Base-by-base conservation (phyloP, 352 stramenopile species). In the Pythium folliculosum region DNA sequence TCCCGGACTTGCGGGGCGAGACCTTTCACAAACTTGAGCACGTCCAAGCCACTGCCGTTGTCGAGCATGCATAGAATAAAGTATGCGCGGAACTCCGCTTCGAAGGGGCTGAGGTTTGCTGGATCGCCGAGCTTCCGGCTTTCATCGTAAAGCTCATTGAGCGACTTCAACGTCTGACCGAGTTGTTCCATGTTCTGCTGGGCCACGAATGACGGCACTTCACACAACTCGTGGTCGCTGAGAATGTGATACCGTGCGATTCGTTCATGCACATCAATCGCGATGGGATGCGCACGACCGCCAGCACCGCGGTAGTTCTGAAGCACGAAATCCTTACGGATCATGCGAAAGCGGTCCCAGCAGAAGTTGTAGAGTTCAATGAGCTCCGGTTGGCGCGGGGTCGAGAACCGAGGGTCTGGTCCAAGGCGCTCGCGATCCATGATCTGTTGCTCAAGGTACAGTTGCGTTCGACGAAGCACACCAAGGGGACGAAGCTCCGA, bases 351-450 rank as follows among this genome's bases (percentile, higher is more conserved):
- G 10, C 96, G 82, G 76, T 99, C 92, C 95, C 95, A 99, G 59
- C 97, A 97, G 55, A 99, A 98, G 58, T 98, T 96, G 82, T 99
- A 98, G n/a, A 98, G 77, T 73, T 95, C 88, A 27, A 96, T 92
- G 12, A 83, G 52, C 47, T 95, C 88, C 12, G 88, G 86, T 0
- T 77, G 60, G 30, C 88, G 82, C 47, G 88, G 88, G 10, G 80
- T 75, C 16, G 86, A 80, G 49, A 96, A 91, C 9, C 88, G 88
- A 17, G 78, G 69, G 63, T 96, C 88, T 8, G 75, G 63, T 5
- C 88, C 88, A 40, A 71, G 68, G 17, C 75, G 66, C 27, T 96
- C 88, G 0, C 87, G 71, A 60, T 96, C 88, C 86, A 96, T 95
- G 60, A 96, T 94, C 25, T 86, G 61, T 37, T 91, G 82, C 60